A percentile compares a stretch with the other conserved stretches of the same genome.
Conservation (phyloP, 2,329 filamentous ascomycete species). For the Stemphylium vesicarium region DNA sequence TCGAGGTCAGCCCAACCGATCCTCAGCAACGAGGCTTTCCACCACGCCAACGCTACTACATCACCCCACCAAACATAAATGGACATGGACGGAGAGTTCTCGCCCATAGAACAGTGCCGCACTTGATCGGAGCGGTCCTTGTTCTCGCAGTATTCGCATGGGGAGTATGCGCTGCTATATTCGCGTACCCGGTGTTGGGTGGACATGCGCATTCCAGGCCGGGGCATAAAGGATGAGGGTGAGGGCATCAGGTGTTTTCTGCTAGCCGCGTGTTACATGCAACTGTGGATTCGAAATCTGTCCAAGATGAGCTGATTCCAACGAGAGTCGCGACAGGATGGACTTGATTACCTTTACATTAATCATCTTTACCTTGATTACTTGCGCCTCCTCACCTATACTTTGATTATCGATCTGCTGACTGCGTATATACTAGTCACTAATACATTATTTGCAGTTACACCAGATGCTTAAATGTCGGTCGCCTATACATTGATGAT, state of each 20-base stretch:
- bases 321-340: not conserved
- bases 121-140: slow-evolving; percentile 21
- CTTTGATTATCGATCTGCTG: too few relatives aligned
- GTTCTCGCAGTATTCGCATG: slow-evolving; percentile 26
- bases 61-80: slow-evolving; percentile 31
- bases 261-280: not conserved
- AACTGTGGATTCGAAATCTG: not conserved
- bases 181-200: slow-evolving; percentile 21
- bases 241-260: not conserved
- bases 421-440: too few relatives aligned
- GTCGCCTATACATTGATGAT: too few relatives aligned
- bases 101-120: slow-evolving; percentile 27
- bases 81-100: slow-evolving; percentile 30
- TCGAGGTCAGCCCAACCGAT: slow-evolving; percentile 18
- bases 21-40: slow-evolving; percentile 15
- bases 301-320: not conserved
- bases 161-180: slow-evolving; percentile 29
- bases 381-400: too few relatives aligned
- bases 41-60: slow-evolving; percentile 25
- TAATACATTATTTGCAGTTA: too few relatives aligned
- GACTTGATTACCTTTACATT: not conserved
- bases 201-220: slow-evolving; percentile 10
- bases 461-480: too few relatives aligned
- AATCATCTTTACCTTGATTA: not conserved
- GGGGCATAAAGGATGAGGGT: not conserved